Conservation (phyloP, 2,329 filamentous ascomycete species). For the Aspergillus awamori region DNA sequence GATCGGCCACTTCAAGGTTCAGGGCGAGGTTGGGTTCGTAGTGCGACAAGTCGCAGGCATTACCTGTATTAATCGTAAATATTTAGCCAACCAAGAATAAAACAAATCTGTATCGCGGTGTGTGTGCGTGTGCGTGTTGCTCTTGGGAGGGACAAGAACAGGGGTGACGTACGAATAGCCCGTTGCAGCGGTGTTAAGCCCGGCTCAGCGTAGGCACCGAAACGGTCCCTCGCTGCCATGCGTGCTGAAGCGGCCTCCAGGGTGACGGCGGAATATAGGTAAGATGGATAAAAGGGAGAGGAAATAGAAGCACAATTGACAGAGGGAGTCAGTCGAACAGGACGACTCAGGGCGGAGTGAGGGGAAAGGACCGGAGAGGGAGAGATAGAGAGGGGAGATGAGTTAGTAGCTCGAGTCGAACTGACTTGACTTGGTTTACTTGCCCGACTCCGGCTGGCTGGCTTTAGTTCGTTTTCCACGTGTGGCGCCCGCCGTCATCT, state of each 20-base stretch:
- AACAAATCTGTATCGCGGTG: not conserved
- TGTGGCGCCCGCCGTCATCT: conserved; percentile 7
- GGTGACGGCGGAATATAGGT: conserved; percentile 33
- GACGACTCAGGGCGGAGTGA: conserved; percentile 5
- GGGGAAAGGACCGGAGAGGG: not conserved
- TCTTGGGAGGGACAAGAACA: conserved; percentile 3
- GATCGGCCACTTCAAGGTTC: conserved; percentile 92
- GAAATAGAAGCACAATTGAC: conserved; percentile 8
- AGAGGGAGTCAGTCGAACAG: conserved; percentile 9
- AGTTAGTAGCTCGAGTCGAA: conserved; percentile 4
- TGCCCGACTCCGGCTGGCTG: conserved; percentile 6
- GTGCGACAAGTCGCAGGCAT: conserved; percentile 95
- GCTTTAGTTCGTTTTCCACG: conserved; percentile 18
- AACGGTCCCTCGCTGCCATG: conserved; percentile 93
- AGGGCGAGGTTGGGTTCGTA: conserved; percentile 97
- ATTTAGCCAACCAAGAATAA: no score
- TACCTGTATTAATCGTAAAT: conserved; percentile 54
- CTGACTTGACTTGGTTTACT: conserved; percentile 9
- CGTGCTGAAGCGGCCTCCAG: conserved; percentile 97
- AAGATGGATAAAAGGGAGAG: conserved; percentile 1
- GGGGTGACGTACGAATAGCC: conserved; percentile 69
- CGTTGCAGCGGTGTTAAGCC: conserved; percentile 86
- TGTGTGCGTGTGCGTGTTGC: not conserved
- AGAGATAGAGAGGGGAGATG: conserved; percentile 3
- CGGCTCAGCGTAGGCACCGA: conserved; percentile 77